Conservation (phyloP, 2,329 filamentous ascomycete genomes). For the Hortaea werneckii region DNA sequence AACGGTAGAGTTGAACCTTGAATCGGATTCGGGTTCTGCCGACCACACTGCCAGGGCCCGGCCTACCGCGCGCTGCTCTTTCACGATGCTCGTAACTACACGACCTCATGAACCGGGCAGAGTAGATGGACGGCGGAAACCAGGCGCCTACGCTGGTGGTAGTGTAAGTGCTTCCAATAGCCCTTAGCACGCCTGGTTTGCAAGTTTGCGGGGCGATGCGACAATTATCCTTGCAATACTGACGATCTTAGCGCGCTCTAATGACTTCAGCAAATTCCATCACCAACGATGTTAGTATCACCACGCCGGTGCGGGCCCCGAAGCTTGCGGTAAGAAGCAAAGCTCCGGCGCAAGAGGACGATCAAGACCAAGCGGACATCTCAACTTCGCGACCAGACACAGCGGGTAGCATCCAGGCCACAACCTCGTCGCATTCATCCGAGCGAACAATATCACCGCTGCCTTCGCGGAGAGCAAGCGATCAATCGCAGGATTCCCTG, state of each 20-base stretch:
- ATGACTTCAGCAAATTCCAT: conserved; percentile 2
- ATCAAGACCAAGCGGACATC: not conserved
- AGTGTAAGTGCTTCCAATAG: not conserved
- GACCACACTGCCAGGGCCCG: too few relatives aligned
- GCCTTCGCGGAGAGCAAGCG: conserved; percentile 1
- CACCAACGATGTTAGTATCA: not conserved
- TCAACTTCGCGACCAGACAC: conserved; percentile 3
- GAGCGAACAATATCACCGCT: not conserved
- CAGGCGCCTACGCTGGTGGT: not conserved
- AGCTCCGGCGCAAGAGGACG: not conserved
- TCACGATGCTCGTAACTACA: not conserved
- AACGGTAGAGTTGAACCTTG: too few relatives aligned
- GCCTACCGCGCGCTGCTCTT: not conserved
- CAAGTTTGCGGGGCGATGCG: not conserved
- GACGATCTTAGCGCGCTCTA: conserved; percentile 1
- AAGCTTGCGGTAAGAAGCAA: conserved; percentile 15
- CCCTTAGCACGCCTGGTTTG: not conserved
- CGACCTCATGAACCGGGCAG: not conserved
- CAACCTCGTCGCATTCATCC: conserved; percentile 1
- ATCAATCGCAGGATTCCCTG: conserved; percentile 2
- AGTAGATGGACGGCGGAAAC: not conserved
- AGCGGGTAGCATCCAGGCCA: not conserved
- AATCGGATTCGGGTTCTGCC: too few relatives aligned
- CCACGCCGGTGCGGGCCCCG: conserved; percentile 10
- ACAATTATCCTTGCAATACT: not conserved